A percentile compares a stretch with the other conserved stretches of the same genome.
These are phyloP conservation scores for Cladorrhinum samala DNA, from an alignment of 495 filamentous ascomycete genomes.

Conservation along the genomic window DNA sequence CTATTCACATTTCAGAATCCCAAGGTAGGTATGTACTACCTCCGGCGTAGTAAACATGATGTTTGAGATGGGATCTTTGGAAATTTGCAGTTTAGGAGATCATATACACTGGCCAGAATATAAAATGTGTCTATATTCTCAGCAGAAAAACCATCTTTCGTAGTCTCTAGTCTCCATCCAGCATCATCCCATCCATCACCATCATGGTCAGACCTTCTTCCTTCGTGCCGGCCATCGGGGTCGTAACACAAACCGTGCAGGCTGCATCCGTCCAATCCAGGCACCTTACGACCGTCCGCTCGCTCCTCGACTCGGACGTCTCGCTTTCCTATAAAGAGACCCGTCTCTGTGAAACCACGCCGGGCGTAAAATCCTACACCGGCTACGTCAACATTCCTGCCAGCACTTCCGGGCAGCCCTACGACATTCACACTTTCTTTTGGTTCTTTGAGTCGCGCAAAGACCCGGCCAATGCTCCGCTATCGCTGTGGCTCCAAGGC, in stretches of 20 bases:
- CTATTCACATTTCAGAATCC: too few species aligned
- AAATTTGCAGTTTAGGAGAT: too few species aligned
- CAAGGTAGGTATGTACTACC: too few species aligned
- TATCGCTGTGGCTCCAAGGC: constrained; percentile 61
- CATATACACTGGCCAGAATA: too few species aligned
- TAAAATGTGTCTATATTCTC: too few species aligned
- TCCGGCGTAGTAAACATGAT: too few species aligned
- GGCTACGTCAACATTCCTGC: constrained; percentile 41
- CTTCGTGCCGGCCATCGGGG: not conserved
- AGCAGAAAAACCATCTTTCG: too few species aligned
- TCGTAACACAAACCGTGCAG: not conserved
- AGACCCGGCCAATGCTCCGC: constrained; percentile 47
- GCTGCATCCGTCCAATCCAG: not conserved
- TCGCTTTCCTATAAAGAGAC: constrained; percentile 9
- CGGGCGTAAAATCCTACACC: constrained; percentile 36
- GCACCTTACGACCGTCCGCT: not conserved
- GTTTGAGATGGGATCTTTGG: too few species aligned
- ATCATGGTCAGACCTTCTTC: too few species aligned
- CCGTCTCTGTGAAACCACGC: constrained; percentile 24
- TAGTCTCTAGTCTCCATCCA: too few species aligned
- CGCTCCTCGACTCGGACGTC: not conserved
- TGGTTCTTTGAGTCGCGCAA: constrained; percentile 66
- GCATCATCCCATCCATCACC: too few species aligned
- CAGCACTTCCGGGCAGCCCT: constrained; percentile 35
- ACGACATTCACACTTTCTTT: constrained; percentile 69